Evolutionary conservation across 208 protist species (phyloP).

Genomic region (Trypanosoma lewisi): DNA sequence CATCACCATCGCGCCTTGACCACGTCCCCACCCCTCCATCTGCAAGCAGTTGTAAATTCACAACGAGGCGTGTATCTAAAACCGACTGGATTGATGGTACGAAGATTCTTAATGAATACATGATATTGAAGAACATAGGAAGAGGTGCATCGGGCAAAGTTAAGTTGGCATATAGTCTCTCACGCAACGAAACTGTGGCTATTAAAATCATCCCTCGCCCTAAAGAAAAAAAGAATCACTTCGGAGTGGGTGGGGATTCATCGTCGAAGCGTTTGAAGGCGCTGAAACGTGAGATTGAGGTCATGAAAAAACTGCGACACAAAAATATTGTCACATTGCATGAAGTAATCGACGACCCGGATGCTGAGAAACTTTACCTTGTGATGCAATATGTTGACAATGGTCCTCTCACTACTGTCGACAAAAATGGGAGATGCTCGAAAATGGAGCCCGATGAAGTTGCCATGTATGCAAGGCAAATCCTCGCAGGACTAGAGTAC

Average conservation of each 20-base stretch:
- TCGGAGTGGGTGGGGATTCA: background rate
- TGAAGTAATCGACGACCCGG: conserved; percentile 96
- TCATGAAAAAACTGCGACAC: conserved; percentile 95
- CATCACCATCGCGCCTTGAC: background rate
- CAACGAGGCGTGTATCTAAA: conserved; percentile 2
- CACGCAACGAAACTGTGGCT: conserved; percentile 27
- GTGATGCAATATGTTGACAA: conserved; percentile 91
- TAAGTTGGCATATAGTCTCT: conserved; percentile 29
- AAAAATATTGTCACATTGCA: conserved; percentile 92
- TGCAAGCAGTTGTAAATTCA: background rate
- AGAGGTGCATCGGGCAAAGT: conserved; percentile 39
- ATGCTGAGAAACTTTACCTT: conserved; percentile 81
- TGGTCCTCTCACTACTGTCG: conserved; percentile 45
- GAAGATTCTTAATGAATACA: conserved; percentile 47
- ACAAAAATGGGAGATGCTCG: conserved; percentile 25
- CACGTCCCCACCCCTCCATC: background rate
- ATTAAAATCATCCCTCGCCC: conserved; percentile 43
- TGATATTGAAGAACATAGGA: conserved; percentile 39
- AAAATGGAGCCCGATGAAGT: conserved; percentile 37
- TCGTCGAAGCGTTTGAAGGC: conserved; percentile 17
- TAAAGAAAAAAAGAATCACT: conserved; percentile 15
- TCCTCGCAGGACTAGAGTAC: conserved; percentile 27
- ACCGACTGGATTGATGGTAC: conserved; percentile 11
- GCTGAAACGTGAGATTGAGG: conserved; percentile 85
- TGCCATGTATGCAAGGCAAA: conserved; percentile 17